phyloP scores from a whole-genome alignment of 257 asterid species.

The Scutellaria barbata region DNA sequence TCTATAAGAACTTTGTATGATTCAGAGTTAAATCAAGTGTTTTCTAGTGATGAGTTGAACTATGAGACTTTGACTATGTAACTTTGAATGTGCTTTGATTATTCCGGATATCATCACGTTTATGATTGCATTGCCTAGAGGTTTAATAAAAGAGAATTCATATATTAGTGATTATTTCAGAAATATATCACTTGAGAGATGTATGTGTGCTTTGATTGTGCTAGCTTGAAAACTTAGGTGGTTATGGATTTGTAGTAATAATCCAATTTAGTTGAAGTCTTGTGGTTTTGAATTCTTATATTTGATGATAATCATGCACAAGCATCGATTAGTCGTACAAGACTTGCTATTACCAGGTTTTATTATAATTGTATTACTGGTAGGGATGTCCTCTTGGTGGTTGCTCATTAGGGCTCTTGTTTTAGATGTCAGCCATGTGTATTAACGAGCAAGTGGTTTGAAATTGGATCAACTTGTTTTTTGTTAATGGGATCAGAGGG shows the following conservation, averaged over 20 bases:
- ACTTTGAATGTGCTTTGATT: neutral
- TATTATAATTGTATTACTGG: neutral
- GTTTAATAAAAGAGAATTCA: neutral
- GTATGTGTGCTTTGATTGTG: neutral
- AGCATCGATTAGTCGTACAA: neutral
- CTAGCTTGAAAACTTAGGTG: neutral
- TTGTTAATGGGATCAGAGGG: neutral
- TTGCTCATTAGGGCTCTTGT: neutral
- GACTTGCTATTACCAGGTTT: slow-evolving; percentile 4
- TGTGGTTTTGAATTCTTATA: neutral
- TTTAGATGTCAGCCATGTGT: neutral
- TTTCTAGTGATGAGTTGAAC: neutral
- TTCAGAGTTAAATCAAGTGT: slow-evolving; percentile 1
- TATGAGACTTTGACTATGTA: neutral
- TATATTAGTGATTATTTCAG: neutral
- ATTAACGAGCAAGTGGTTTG: neutral
- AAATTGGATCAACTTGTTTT: neutral
- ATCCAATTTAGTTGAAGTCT: slow-evolving; percentile 6
- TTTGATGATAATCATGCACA: neutral
- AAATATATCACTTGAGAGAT: neutral
- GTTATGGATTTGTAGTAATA: too few relatives aligned
- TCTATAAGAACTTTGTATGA: neutral
- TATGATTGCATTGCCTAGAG: slow-evolving; percentile 6
- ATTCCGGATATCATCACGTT: neutral
- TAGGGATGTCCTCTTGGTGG: neutral